Base-by-base conservation (phyloP, 148 eudicot genomes). In the Beta vulgaris region DNA sequence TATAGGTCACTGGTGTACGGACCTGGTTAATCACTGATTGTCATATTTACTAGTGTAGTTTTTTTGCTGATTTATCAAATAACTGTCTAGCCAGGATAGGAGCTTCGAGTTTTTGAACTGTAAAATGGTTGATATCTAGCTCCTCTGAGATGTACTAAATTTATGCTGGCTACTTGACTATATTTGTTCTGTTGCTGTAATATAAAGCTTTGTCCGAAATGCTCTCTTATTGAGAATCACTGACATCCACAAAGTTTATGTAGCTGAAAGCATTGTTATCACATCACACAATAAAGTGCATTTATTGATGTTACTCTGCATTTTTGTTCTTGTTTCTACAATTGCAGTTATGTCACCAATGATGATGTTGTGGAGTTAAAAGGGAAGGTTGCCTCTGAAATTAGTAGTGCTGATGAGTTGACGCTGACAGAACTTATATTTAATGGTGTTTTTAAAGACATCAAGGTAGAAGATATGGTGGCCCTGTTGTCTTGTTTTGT, bases 371-470 rank as follows among this genome's bases (percentile, higher is more conserved):
- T 95, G 76, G 93, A 88, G 86, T 71, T 92, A 69, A 95, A 95
- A 79, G 98, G 98, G 68, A 92, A 90, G 82, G 97, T 95, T 42
- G 98, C 98, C 29, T 89, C 97, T 76, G 96, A 95, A 83, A 92
- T 95, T 69, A 95, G 97, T 83, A 95, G 98, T 78, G 97, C 98
- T 29, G 98, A 95, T 78, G 98, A 95, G 77, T 86, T 95, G 85
- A 90, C 93, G 34, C 72, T 94, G 85, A 92, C 98, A 0, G 98
- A 94, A 78, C 89, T 94, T 71, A 89, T 94, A 86, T 92, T 94
- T 73, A 90, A 80, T 77, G 97, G 96, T 42, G 89, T 88, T 72
- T 78, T 95, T 6, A 95, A 92, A 84, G 93, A 90, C 80, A 81
- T 89, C 54, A 92, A 90, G 76, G 86, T 90, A 49, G 98, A 95